Conservation (phyloP, 2,329 filamentous ascomycete genomes). For the Verticillium alfalfae region DNA sequence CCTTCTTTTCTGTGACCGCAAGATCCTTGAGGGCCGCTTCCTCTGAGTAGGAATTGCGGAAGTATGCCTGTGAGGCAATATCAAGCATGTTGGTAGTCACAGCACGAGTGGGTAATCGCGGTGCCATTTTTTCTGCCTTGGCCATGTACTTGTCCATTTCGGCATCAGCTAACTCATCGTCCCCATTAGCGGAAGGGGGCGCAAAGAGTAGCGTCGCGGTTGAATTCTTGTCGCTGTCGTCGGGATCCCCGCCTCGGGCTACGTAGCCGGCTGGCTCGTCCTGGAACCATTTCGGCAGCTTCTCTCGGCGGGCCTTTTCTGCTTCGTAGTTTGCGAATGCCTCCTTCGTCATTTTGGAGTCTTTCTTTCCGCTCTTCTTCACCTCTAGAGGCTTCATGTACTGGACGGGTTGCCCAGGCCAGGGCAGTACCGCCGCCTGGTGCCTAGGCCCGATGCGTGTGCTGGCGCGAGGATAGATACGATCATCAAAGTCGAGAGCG, state of each 20-base stretch:
- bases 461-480: conserved; percentile 92
- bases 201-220: conserved; percentile 76
- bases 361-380: conserved; percentile 77
- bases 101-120: conserved; percentile 63
- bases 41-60: conserved; percentile 64
- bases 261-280: conserved; percentile 87
- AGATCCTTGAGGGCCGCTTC: conserved; percentile 67
- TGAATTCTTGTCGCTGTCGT: conserved; percentile 64
- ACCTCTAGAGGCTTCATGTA: conserved; percentile 84
- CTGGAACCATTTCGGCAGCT: conserved; percentile 86
- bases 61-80: conserved; percentile 71
- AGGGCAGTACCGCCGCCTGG: conserved; percentile 78
- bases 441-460: conserved; percentile 87
- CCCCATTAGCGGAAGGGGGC: conserved; percentile 54
- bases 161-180: conserved; percentile 57
- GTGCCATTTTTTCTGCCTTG: conserved; percentile 58
- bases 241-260: conserved; percentile 71
- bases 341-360: conserved; percentile 74
- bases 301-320: conserved; percentile 72
- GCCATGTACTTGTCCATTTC: conserved; percentile 66
- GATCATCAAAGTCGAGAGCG: conserved; percentile 92
- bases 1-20: conserved; percentile 59
- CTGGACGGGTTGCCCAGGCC: conserved; percentile 83
- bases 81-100: conserved; percentile 84
- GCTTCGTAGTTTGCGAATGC: conserved; percentile 72